phyloP scores from a whole-genome alignment of 1,139 yeast genomes.

The Suhomyces ambrosiae region DNA sequence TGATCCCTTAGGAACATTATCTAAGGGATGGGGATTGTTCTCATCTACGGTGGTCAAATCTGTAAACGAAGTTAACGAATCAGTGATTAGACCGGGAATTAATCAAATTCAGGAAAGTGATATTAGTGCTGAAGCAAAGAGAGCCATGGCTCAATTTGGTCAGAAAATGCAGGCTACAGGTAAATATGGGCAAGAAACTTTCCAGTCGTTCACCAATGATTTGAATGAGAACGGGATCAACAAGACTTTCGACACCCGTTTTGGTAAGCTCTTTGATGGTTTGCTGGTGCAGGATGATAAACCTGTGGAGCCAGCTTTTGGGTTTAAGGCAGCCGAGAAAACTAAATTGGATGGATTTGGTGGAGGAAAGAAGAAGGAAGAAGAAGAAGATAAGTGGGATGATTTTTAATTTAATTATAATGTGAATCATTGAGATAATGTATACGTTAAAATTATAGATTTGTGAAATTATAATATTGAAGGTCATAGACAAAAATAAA shows the following conservation, averaged over 20 bases:
- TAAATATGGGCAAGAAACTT: constrained; percentile 65
- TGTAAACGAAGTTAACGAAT: constrained; percentile 80
- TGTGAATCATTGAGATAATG: too few species aligned
- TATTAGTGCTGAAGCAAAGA: constrained; percentile 73
- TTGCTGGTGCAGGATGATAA: constrained; percentile 28
- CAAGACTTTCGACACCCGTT: constrained; percentile 48
- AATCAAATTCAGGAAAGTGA: constrained; percentile 82
- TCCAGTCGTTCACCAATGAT: constrained; percentile 61
- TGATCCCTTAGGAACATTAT: constrained; percentile 86
- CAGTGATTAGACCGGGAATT: constrained; percentile 86
- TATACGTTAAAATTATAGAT: too few species aligned
- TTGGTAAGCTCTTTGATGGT: constrained; percentile 55
- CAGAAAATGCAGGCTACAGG: constrained; percentile 92
- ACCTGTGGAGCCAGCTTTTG: constrained; percentile 67
- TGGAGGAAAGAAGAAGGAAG: constrained; percentile 34
- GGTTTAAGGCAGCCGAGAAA: constrained; percentile 63
- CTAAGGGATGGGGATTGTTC: constrained; percentile 94
- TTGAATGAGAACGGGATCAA: constrained; percentile 35
- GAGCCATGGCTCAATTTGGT: constrained; percentile 95
- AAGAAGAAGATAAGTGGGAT: constrained; percentile 48
- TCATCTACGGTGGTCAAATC: constrained; percentile 82
- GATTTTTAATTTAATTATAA: constrained; percentile 35
- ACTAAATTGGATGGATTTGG: constrained; percentile 59
- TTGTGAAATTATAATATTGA: too few species aligned
- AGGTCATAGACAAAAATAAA: too few species aligned